Evolutionary conservation across 169 alveolate genomes (phyloP), one percentile per base, ranked within the genome.

Genomic region (Neospora caninum): DNA sequence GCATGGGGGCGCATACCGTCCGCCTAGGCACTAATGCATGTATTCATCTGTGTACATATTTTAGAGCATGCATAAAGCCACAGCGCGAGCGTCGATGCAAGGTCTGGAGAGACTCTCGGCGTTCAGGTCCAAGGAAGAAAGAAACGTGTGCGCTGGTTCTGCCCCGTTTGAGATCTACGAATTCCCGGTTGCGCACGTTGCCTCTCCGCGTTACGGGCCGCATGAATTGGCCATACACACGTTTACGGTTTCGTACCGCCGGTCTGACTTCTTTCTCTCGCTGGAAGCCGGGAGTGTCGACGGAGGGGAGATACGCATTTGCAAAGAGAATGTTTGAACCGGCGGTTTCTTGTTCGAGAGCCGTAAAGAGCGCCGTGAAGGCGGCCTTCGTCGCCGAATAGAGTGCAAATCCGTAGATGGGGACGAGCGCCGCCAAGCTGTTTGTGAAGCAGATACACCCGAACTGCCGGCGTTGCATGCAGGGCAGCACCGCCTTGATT

Each of bases 371-470:
- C 18, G 96, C 93, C 36, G 36, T 43, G 54, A 94, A 83, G 29
- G 95, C 96, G 31, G 91, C 86, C 31, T 94, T 94, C 53, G 96
- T 91, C 29, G 95, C 95, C 34, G 94, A 70, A 91, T 94, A 94
- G 64, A 86, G 91, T 0, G 96, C 42, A 45, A 91, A 41, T 0
- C 96, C 96, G 82, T 94, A 94, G 36, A 94, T 91, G 64, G 96
- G 96, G 53, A 88, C 93, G 38, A 91, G 70, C 13, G 95, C 91
- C 20, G 95, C 94, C 29, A 91, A 42, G 91, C 95, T 94, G 67
- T 91, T 94, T 43, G 80, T 91, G 93, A 94, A 88, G 69, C 93
- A 91, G 39, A 94, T 82, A 41, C 86, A 89, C 54, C 96, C 96
- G 89, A 78, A 82, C 39, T 54, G 45, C 34, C 86, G 43, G 82